Percentiles rank a stretch among this genome's conserved stretches.
phyloP scores from a whole-genome alignment of 2,329 filamentous ascomycete species.

The Alternaria incomplexa region DNA sequence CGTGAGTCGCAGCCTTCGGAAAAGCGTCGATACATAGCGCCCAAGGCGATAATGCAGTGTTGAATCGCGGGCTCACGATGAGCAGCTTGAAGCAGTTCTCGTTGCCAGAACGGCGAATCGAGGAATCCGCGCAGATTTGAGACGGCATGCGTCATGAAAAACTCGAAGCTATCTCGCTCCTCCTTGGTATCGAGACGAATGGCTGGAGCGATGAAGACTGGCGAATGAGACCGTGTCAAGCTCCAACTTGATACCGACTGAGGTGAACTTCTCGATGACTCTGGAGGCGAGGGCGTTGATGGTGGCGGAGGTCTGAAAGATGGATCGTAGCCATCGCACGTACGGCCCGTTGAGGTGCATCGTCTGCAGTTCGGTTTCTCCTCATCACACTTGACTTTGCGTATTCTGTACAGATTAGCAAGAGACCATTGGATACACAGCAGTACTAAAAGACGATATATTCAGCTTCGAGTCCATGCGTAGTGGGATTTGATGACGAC shows the following conservation, averaged over 20 bases:
- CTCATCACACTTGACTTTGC: conserved; percentile 44
- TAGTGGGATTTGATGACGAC: not conserved
- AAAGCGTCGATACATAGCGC: conserved; percentile 43
- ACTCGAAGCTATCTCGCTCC: conserved; percentile 39
- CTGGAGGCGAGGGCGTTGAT: conserved; percentile 2
- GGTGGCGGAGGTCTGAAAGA: conserved; percentile 8
- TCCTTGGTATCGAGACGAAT: conserved; percentile 27
- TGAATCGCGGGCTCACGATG: conserved; percentile 38
- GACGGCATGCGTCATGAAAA: conserved; percentile 35
- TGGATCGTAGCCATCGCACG: conserved; percentile 39
- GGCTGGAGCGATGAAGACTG: conserved; percentile 17
- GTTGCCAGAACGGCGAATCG: conserved; percentile 40
- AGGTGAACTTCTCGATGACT: not conserved
- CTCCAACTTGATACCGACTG: not conserved
- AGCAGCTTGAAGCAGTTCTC: conserved; percentile 40
- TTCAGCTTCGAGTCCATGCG: not conserved
- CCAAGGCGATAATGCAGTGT: conserved; percentile 39
- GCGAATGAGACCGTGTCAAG: conserved; percentile 11
- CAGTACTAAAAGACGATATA: not conserved
- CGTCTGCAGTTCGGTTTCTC: conserved; percentile 38
- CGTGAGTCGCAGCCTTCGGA: conserved; percentile 25
- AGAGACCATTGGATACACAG: not conserved
- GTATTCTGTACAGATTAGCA: conserved; percentile 29
- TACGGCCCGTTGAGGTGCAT: conserved; percentile 41
- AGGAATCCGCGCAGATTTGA: conserved; percentile 36